Evolutionary conservation across 2,329 filamentous ascomycete genomes (phyloP), one percentile per base, ranked within the genome.

Genomic region (Diaporthe humulicola): DNA sequence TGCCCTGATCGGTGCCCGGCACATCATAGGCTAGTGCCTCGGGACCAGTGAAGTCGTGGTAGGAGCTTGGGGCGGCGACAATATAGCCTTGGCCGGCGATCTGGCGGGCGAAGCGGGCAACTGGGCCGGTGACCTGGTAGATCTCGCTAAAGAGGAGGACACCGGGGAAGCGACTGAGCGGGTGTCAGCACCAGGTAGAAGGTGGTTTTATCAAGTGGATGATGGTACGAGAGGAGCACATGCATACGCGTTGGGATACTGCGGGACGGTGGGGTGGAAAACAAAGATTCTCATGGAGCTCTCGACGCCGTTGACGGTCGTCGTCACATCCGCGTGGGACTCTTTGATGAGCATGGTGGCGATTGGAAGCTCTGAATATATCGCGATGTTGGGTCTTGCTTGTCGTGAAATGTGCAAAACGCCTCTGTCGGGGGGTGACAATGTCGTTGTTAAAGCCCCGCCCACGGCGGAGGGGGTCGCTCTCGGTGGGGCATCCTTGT

Each of bases 51-150:
- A 98, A 98, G 84, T 98, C 96, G 82, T 98, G 96, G 85, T 98
- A 98, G 42, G 93, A 96, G 48, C 94, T 97, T 0, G 95, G 95
- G 0, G 95, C 95, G 14, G 94, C 96, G 78, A 96, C 95, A 78
- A 98, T 97, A 87, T 97, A 98, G 80, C 96, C 96, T 78, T 98
- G 94, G 3, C 95, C 94, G 52, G 95, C 94, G 79, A 98, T 98
- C 83, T 98, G 95, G 75, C 96, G 92, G 70, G 95, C 95, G 81
- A 98, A 98, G 71, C 96, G 92, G 75, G 93, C 90, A 36, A 98
- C 96, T 2, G 96, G 96, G 2, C 96, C 96, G 74, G 96, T 98
- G 25, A 98, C 96, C 96, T 67, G 50, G 67, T 72, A 61, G 80
- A 98, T 98, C 85, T 98, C 96, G 79, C 93, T 96, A 82, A 98